Percentiles rank a stretch among this genome's conserved stretches.
These are phyloP conservation scores for Populus davidiana DNA, from an alignment of 345 rosid genomes.

Conservation along the genomic window DNA sequence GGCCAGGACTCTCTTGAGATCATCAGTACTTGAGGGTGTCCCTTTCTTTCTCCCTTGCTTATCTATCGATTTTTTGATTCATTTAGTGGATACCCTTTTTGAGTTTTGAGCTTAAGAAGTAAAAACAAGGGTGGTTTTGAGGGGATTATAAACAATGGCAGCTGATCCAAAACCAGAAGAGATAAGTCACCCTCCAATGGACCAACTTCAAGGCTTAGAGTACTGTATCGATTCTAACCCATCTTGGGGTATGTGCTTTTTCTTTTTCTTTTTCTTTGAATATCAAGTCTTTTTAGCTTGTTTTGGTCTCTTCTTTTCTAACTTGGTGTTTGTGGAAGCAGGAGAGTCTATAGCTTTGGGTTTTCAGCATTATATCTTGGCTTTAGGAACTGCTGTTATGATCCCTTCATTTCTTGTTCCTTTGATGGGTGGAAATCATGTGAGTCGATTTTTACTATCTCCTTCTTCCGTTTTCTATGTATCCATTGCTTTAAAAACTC, in stretches of 20 bases:
- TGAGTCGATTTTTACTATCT: slow-evolving; percentile 32
- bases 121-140: background rate
- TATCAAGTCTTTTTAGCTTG: background rate
- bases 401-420: slow-evolving; percentile 97
- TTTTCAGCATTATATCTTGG: slow-evolving; percentile 90
- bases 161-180: slow-evolving; percentile 82
- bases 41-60: background rate
- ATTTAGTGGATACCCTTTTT: slow-evolving; percentile 25
- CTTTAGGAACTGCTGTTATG: slow-evolving; percentile 98
- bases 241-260: slow-evolving; percentile 65
- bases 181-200: slow-evolving; percentile 85
- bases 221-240: slow-evolving; percentile 99
- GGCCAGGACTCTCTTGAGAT: background rate
- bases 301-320: background rate
- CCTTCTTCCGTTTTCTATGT: background rate
- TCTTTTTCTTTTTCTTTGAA: background rate
- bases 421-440: slow-evolving; percentile 91
- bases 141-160: slow-evolving; percentile 42
- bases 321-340: slow-evolving; percentile 35
- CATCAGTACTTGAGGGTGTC: background rate
- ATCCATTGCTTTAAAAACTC: background rate
- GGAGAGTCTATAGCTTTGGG: slow-evolving; percentile 94
- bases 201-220: slow-evolving; percentile 98
- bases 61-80: slow-evolving; percentile 28
- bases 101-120: slow-evolving; percentile 1